Evolutionary conservation across 139 green algal species (phyloP), one percentile per base, ranked within the genome.

Genomic region (Tetradesmus obliquus): DNA sequence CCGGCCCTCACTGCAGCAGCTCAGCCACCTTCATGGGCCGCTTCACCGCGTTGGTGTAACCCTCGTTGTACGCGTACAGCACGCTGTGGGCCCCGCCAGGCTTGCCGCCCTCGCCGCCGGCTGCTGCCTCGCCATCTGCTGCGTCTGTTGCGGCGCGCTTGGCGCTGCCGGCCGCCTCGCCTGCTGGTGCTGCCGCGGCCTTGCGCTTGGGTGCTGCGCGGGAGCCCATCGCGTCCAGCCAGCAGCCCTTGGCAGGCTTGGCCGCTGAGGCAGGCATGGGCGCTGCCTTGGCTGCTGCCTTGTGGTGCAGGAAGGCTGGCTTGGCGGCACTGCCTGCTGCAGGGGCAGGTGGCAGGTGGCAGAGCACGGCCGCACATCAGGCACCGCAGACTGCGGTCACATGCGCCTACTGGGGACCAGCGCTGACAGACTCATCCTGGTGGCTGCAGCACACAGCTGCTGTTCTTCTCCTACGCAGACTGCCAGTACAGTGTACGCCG

Each of bases 21-120:
- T 99, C 96, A 0, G 54, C 66, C 93, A 98, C 96, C 2, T 95
- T 91, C 71, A 99, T 80, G 2, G 96, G 95, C n/a, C 96, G 93
- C 93, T 98, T 97, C 13, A 99, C 97, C 3, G 97, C 97, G 91
- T 99, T 99, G 7, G 98, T 99, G 93, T 97, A 98, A 7, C 97
- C 98, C 93, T 99, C 97, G 88, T 99, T 96, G 93, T 97, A 99
- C 24, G 96, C 96, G 92, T 98, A 99, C 55, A 97, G 72, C 86
- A 98, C 95, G 5, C 84, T 57, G 66, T 92, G 90, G 22, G 72
- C 91, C 2, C 20, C 79, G 15, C 57, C 74, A n/a, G 88, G 54
- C 54, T 62, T 24, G 15, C 13, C 0, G 12, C 54, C 45, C 6
- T 84, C 87, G 72, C 72, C 72, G 76, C 55, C 55, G 57, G 3